These are phyloP conservation scores for Colletotrichum tamarilloi DNA, from an alignment of 2,329 filamentous ascomycete species.

Conservation along the genomic window DNA sequence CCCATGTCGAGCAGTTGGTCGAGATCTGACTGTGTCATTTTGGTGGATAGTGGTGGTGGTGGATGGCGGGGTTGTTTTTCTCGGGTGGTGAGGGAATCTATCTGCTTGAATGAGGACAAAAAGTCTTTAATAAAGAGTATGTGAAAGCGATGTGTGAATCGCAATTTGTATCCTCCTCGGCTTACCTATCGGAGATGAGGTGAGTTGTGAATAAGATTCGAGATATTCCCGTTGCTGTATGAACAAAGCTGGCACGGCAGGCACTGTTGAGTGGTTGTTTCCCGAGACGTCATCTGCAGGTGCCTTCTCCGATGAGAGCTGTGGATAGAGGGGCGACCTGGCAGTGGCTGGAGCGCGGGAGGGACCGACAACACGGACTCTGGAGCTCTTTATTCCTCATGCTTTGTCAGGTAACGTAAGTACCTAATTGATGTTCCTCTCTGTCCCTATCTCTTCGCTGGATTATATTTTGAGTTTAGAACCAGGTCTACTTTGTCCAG, in stretches of 20 bases:
- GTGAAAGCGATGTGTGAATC: neutral
- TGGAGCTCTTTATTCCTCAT: neutral
- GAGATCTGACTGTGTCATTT: constrained; percentile 69
- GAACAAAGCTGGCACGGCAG: neutral
- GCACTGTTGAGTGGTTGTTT: constrained; percentile 24
- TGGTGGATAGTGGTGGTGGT: constrained; percentile 31
- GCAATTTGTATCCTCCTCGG: neutral
- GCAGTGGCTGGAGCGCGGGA: constrained; percentile 22
- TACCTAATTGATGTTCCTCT: neutral
- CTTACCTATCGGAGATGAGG: neutral
- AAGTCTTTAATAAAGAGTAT: neutral
- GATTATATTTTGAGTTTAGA: neutral
- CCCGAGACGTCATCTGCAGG: constrained; percentile 33
- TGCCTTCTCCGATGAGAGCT: constrained; percentile 18
- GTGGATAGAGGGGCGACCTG: constrained; percentile 7
- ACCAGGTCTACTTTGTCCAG: neutral
- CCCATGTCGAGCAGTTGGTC: constrained; percentile 75
- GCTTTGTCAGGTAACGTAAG: neutral
- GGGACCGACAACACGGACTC: constrained; percentile 8
- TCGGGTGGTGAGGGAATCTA: neutral
- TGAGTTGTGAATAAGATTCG: neutral
- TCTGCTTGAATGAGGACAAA: neutral
- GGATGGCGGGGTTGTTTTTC: constrained; percentile 34
- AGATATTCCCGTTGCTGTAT: neutral
- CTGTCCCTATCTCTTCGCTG: neutral